These are phyloP conservation scores for Jatropha multifida DNA, from an alignment of 441 rosid species.

Conservation along the genomic window DNA sequence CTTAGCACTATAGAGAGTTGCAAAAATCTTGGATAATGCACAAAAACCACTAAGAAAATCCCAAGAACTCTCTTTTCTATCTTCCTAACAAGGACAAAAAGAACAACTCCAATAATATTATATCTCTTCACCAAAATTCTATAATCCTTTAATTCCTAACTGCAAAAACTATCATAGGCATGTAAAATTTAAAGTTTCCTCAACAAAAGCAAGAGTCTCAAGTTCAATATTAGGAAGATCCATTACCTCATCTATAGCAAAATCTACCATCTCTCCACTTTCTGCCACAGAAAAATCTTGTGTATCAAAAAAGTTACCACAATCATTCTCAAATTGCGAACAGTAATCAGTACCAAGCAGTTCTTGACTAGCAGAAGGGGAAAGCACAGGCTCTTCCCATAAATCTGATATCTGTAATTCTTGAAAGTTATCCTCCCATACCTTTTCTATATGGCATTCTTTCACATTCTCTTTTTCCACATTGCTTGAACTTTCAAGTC, in stretches of 20 bases:
- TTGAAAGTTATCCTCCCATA: conserved; percentile 7
- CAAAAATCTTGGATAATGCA: background rate
- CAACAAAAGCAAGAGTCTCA: conserved; percentile 34
- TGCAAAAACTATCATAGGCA: conserved; percentile 15
- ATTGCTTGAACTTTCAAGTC: conserved; percentile 4
- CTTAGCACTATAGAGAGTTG: background rate
- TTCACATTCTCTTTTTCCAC: background rate
- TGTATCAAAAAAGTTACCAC: conserved; percentile 4
- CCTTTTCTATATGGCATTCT: background rate
- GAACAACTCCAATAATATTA: background rate
- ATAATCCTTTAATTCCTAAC: background rate
- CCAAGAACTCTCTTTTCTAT: background rate
- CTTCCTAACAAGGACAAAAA: background rate
- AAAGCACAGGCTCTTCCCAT: conserved; percentile 18
- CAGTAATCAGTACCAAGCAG: conserved; percentile 15
- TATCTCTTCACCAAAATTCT: background rate
- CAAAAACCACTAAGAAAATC: background rate
- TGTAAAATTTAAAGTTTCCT: conserved; percentile 25
- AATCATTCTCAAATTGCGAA: conserved; percentile 13
- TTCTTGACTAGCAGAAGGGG: conserved; percentile 21
- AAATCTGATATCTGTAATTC: conserved; percentile 21
- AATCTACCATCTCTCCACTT: background rate
- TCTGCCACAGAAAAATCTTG: conserved; percentile 12
- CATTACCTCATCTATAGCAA: conserved; percentile 3
- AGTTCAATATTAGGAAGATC: conserved; percentile 28